phyloP scores from a whole-genome alignment of 495 filamentous ascomycete species.

The Aspergillus indologenus region DNA sequence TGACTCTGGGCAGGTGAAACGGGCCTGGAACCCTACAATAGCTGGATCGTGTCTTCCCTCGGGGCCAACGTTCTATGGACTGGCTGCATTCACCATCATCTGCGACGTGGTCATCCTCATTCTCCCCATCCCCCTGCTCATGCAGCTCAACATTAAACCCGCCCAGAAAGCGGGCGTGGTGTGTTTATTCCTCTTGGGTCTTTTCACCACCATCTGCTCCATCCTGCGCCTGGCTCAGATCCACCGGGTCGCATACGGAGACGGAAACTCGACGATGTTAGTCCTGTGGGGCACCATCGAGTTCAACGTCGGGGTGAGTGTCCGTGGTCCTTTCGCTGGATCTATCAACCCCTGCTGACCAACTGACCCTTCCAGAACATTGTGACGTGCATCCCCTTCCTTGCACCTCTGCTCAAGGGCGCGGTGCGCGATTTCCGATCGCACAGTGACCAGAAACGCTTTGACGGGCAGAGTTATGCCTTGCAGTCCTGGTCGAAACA shows the following conservation, averaged over 20 bases:
- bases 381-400: constrained; percentile 45
- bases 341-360: no score
- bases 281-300: constrained; percentile 58
- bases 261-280: constrained; percentile 57
- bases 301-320: constrained; percentile 53
- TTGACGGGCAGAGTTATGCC: constrained; percentile 27
- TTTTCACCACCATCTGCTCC: constrained; percentile 58
- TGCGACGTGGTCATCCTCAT: constrained; percentile 53
- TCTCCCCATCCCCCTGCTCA: constrained; percentile 52
- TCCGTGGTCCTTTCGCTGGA: no score
- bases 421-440: constrained; percentile 31
- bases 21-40: constrained; percentile 43
- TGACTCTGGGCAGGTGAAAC: constrained; percentile 32
- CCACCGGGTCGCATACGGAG: constrained; percentile 45
- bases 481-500: constrained; percentile 36
- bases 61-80: constrained; percentile 50
- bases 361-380: constrained; percentile 36
- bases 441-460: constrained; percentile 20
- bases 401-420: constrained; percentile 43
- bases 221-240: constrained; percentile 55
- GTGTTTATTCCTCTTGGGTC: constrained; percentile 54
- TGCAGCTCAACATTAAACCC: constrained; percentile 47
- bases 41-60: constrained; percentile 48
- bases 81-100: constrained; percentile 51
- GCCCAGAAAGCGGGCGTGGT: constrained; percentile 53